Evolutionary conservation across 1,284 basidiomycete species (phyloP), one percentile per base, ranked within the genome.

Genomic region (Tilletia indica): DNA sequence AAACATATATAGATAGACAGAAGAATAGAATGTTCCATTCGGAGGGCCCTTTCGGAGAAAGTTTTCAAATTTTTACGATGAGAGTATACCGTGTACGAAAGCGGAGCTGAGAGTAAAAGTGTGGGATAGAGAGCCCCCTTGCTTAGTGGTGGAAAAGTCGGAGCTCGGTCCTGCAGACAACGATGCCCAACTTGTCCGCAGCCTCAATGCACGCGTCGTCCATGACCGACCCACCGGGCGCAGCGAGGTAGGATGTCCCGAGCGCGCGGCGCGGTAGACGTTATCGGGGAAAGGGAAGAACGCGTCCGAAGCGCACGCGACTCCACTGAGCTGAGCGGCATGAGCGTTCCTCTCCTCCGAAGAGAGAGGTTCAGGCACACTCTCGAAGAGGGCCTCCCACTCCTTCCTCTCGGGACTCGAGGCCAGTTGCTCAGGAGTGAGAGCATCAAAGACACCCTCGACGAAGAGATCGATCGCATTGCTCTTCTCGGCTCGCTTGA

Each of bases 231-330:
- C 96, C 96, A 70, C 92, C 91, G 0, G 96, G 94, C 3, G 97
- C 97, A 39, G 93, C 94, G 71, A 99, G 89, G 86, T 96, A 98
- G 82, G 87, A 90, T 68, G 93, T 94, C 0, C 96, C 75, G 93
- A 94, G 87, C 93, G 91, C 84, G 90, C 89, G 68, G 93, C 93
- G 71, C 96, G 88, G 85, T 97, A 92, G 56, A 99, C 96, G 82
- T 99, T 99, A 86, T 99, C 97, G 8, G 94, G 90, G 90, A 99
- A 99, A 51, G 96, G 96, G 93, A 99, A 99, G 89, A 99, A 99
- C 72, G 96, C 96, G 81, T 99, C 97, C 76, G 92, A 94, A 48
- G 93, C 93, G 85, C 95, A 95, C 6, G 92, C 90, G 67, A 99
- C 96, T 47, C 90, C 92, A 70, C 91, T 73, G 36, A 84, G 74